These are phyloP conservation scores for Selaginella tamariscina DNA, from an alignment of 75 land plant genomes.

Conservation along the genomic window DNA sequence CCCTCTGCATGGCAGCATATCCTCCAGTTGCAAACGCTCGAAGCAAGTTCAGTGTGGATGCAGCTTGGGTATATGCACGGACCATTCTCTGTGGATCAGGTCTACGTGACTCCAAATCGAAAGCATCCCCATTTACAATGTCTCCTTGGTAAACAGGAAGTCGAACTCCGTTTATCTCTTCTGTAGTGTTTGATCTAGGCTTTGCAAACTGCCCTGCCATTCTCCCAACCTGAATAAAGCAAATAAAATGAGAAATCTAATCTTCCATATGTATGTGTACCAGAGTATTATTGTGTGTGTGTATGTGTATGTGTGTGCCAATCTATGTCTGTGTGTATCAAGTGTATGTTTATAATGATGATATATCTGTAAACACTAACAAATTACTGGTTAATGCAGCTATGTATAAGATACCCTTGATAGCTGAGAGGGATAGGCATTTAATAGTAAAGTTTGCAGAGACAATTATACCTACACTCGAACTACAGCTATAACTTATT, in stretches of 20 bases:
- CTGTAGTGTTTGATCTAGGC: slow-evolving; percentile 51
- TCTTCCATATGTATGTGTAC: too few species aligned
- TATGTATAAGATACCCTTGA: too few species aligned
- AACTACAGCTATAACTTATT: too few species aligned
- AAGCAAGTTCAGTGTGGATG: slow-evolving; percentile 53
- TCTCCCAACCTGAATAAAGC: slow-evolving; percentile 36
- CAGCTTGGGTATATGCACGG: slow-evolving; percentile 55
- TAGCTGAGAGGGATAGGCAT: too few species aligned
- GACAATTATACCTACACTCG: too few species aligned
- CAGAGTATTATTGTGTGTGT: too few species aligned
- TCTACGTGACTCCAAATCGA: slow-evolving; percentile 34
- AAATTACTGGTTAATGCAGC: too few species aligned
- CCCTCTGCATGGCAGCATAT: slow-evolving; percentile 64
- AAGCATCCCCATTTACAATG: slow-evolving; percentile 51
- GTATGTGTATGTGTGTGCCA: too few species aligned
- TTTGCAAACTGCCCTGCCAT: slow-evolving; percentile 57
- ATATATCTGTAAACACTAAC: too few species aligned
- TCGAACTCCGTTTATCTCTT: slow-evolving; percentile 48
- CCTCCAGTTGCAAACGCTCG: slow-evolving; percentile 76
- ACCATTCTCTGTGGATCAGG: slow-evolving; percentile 62
- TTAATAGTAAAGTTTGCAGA: too few species aligned
- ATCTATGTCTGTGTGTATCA: too few species aligned
- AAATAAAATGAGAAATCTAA: not conserved
- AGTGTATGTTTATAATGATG: too few species aligned
- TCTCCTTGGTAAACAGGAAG: slow-evolving; percentile 68